Percentiles rank a stretch among this genome's conserved stretches.
Conservation (phyloP, 192 early-diverging fungal species). For the Allomyces macrogynus region DNA sequence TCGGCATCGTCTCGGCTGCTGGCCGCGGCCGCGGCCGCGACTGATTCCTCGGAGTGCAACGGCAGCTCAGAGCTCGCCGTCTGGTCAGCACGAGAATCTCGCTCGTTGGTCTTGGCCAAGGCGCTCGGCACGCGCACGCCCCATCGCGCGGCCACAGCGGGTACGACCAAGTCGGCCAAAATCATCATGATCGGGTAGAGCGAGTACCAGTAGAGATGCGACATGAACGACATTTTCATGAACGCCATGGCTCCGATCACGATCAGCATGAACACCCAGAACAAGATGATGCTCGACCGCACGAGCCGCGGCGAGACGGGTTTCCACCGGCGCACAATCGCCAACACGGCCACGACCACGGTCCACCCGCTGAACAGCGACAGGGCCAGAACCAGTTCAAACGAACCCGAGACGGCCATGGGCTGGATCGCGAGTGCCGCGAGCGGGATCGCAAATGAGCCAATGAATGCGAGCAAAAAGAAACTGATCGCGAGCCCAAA, state of each 20-base stretch:
- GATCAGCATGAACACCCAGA: neutral
- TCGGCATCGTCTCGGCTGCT: no score
- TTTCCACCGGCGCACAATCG: no score
- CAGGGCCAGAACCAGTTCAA: neutral
- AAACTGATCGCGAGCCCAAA: neutral
- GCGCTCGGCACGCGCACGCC: no score
- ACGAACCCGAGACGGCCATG: neutral
- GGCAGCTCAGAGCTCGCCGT: no score
- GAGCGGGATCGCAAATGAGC: neutral
- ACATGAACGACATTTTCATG: neutral
- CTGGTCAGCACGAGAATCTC: no score
- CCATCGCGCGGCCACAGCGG: no score
- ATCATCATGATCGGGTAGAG: neutral
- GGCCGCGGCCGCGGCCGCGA: no score
- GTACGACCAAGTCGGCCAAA: no score
- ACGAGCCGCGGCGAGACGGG: neutral
- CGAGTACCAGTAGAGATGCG: neutral
- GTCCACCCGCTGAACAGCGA: neutral
- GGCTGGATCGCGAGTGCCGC: neutral
- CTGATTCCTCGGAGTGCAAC: no score
- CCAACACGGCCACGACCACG: neutral
- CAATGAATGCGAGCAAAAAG: neutral
- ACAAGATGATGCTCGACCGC: neutral
- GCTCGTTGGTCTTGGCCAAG: no score
- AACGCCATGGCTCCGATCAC: neutral